Conservation (phyloP, 2,329 filamentous ascomycete genomes). For the Diaporthe velutina region DNA sequence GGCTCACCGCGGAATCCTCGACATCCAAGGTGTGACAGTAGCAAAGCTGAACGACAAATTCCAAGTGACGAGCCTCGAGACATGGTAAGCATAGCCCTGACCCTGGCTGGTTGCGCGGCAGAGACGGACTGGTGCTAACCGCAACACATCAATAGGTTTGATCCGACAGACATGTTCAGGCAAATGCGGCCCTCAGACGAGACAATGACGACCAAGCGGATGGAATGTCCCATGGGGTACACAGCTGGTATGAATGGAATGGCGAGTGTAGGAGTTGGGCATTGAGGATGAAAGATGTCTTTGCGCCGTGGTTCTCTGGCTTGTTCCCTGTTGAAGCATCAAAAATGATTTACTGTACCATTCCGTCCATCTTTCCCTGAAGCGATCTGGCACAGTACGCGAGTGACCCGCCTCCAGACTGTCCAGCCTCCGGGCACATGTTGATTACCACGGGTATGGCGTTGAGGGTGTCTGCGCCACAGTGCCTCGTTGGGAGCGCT, state of each 20-base stretch:
- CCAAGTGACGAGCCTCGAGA: slow-evolving; percentile 54
- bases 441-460: slow-evolving; percentile 27
- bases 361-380: neutral
- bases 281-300: neutral
- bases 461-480: slow-evolving; percentile 23
- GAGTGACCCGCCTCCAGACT: neutral
- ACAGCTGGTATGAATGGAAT: neutral
- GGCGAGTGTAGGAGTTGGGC: neutral
- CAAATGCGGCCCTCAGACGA: slow-evolving; percentile 38
- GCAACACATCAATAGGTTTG: slow-evolving; percentile 32
- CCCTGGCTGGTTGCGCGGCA: neutral
- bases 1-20: slow-evolving; percentile 71
- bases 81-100: slow-evolving; percentile 27
- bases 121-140: slow-evolving; percentile 12
- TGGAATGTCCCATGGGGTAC: slow-evolving; percentile 39
- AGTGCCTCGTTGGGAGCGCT: neutral
- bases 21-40: slow-evolving; percentile 74
- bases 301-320: neutral
- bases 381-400: neutral
- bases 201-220: slow-evolving; percentile 35
- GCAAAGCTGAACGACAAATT: slow-evolving; percentile 72
- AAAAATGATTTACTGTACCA: neutral
- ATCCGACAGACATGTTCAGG: slow-evolving; percentile 39
- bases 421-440: neutral
- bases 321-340: slow-evolving; percentile 22